Evolutionary conservation across 257 asterid species (phyloP).

Genomic region (Gardenia jasminoides): DNA sequence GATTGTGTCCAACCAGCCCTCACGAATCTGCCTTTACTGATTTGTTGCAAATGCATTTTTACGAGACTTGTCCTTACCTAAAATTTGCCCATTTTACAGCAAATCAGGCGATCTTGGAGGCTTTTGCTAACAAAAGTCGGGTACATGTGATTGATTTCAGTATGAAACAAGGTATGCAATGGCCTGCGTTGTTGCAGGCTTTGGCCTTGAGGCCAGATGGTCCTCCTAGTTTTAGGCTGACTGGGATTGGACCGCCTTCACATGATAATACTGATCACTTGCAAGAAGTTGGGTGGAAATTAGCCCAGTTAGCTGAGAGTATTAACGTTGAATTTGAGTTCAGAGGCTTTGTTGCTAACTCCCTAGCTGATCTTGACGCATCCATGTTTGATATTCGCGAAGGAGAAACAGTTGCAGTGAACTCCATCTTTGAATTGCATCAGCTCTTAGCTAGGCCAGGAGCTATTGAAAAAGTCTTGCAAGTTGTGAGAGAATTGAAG

Average conservation of each 20-base stretch:
- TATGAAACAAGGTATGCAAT: slow-evolving; percentile 93
- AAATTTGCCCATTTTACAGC: slow-evolving; percentile 96
- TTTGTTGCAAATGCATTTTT: slow-evolving; percentile 74
- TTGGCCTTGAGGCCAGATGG: slow-evolving; percentile 84
- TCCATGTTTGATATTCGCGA: slow-evolving; percentile 68
- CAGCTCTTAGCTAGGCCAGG: slow-evolving; percentile 65
- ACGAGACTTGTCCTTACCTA: slow-evolving; percentile 82
- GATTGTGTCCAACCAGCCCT: slow-evolving; percentile 43
- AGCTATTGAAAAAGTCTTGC: slow-evolving; percentile 56
- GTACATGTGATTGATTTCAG: slow-evolving; percentile 88
- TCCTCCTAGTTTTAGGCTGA: slow-evolving; percentile 72
- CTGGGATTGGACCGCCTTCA: slow-evolving; percentile 82
- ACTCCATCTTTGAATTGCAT: slow-evolving; percentile 82
- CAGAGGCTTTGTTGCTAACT: slow-evolving; percentile 63
- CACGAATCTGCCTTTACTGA: slow-evolving; percentile 62
- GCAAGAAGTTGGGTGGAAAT: slow-evolving; percentile 70
- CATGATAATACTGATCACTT: slow-evolving; percentile 65
- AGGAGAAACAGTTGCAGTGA: slow-evolving; percentile 74
- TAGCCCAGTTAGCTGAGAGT: slow-evolving; percentile 68
- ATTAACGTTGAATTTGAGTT: slow-evolving; percentile 70
- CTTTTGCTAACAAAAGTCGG: slow-evolving; percentile 50
- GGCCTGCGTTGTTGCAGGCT: slow-evolving; percentile 92
- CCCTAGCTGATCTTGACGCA: slow-evolving; percentile 70
- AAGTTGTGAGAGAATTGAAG: slow-evolving; percentile 52
- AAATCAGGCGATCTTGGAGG: slow-evolving; percentile 87